A percentile compares a stretch with the other conserved stretches of the same genome.
These are phyloP conservation scores for Komagataella ulmi DNA, from an alignment of 805 yeast species.

Conservation along the genomic window DNA sequence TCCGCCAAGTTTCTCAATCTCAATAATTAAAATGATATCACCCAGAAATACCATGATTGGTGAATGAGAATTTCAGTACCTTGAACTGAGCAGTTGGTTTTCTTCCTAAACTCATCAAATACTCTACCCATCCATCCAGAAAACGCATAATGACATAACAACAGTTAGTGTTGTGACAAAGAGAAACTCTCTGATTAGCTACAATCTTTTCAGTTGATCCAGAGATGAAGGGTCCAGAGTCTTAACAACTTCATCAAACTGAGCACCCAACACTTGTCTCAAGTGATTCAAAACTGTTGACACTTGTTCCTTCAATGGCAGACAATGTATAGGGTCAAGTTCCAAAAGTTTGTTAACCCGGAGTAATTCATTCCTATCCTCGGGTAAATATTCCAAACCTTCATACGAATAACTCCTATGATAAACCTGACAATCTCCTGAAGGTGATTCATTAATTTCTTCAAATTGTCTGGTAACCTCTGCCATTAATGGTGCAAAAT, in stretches of 20 bases:
- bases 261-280: conserved; percentile 13
- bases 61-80: too few species aligned
- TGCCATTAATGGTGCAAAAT: conserved; percentile 15
- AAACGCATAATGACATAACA: too few species aligned
- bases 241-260: conserved; percentile 21
- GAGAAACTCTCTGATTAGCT: too few species aligned
- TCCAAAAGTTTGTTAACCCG: conserved; percentile 20
- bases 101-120: too few species aligned
- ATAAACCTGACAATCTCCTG: conserved; percentile 44
- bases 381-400: conserved; percentile 17
- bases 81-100: too few species aligned
- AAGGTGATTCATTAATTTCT: conserved; percentile 50
- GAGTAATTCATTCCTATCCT: conserved; percentile 22
- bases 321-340: conserved; percentile 42
- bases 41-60: too few species aligned
- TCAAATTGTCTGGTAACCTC: conserved; percentile 37
- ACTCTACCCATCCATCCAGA: too few species aligned
- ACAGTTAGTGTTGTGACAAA: too few species aligned
- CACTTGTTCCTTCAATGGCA: conserved; percentile 33
- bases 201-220: conserved; percentile 13
- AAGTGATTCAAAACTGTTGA: conserved; percentile 16
- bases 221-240: conserved; percentile 16
- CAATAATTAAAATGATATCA: too few species aligned
- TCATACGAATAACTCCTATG: conserved; percentile 27
- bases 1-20: too few species aligned